Conservation (phyloP, 352 stramenopile genomes). For the Nothophytophthora sp. region DNA sequence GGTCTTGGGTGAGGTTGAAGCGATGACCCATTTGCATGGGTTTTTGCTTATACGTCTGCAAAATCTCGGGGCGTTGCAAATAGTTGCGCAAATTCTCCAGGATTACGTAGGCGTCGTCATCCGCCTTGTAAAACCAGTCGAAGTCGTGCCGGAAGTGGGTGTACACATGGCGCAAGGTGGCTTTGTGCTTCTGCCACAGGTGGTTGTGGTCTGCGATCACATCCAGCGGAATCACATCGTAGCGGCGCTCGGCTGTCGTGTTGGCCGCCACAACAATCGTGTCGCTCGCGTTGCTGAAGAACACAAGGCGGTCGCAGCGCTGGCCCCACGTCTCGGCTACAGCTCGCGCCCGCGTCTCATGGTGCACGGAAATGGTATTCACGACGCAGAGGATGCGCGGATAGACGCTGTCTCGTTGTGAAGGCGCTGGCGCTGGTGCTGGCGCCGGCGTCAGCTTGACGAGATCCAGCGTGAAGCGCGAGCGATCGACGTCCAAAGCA, state of each 20-base stretch:
- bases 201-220: slow-evolving; percentile 79
- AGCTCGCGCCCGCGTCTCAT: slow-evolving; percentile 55
- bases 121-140: slow-evolving; percentile 88
- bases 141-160: slow-evolving; percentile 72
- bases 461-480: slow-evolving; percentile 39
- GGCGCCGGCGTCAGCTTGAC: slow-evolving; percentile 41
- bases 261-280: slow-evolving; percentile 38
- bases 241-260: slow-evolving; percentile 21
- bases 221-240: slow-evolving; percentile 70
- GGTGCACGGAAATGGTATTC: slow-evolving; percentile 79
- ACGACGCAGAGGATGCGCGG: slow-evolving; percentile 79
- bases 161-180: slow-evolving; percentile 70
- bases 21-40: slow-evolving; percentile 82
- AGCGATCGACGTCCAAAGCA: slow-evolving; percentile 43
- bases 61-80: slow-evolving; percentile 58
- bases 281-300: slow-evolving; percentile 79
- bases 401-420: slow-evolving; percentile 20
- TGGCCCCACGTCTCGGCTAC: slow-evolving; percentile 84
- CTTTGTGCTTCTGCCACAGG: slow-evolving; percentile 85
- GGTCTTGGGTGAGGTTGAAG: slow-evolving; percentile 71
- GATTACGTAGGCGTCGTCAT: slow-evolving; percentile 85
- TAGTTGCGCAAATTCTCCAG: slow-evolving; percentile 79
- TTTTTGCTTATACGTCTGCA: slow-evolving; percentile 48
- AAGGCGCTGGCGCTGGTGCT: slow-evolving; percentile 2
- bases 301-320: slow-evolving; percentile 77